Evolutionary conservation across 306 rosid genomes (phyloP).

Genomic region (Sicyos edulis): DNA sequence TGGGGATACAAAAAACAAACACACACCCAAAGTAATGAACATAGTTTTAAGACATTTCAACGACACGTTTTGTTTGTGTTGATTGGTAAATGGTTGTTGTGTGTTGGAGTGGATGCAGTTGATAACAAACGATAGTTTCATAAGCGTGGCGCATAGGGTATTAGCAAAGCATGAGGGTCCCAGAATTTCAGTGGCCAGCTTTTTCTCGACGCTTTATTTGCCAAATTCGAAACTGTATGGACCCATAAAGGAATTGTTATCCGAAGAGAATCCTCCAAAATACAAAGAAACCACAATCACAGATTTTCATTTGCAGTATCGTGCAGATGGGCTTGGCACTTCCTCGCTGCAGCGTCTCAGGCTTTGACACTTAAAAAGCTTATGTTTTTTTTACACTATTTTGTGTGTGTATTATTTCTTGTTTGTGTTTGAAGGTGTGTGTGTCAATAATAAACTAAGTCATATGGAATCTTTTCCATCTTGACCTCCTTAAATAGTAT

Average conservation of each 20-base stretch:
- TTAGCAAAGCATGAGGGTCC: slow-evolving; percentile 26
- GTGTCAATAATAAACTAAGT: too few relatives aligned
- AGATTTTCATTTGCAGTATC: neutral
- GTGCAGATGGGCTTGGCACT: neutral
- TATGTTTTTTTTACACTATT: too few relatives aligned
- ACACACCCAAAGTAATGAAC: too few relatives aligned
- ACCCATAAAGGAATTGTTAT: slow-evolving; percentile 53
- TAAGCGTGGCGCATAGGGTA: slow-evolving; percentile 29
- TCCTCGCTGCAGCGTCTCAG: neutral
- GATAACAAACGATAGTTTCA: slow-evolving; percentile 32
- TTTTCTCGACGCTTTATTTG: neutral
- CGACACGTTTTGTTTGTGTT: too few relatives aligned
- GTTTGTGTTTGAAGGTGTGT: too few relatives aligned
- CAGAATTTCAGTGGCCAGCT: slow-evolving; percentile 23
- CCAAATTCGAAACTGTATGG: slow-evolving; percentile 30
- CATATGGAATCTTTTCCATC: too few relatives aligned
- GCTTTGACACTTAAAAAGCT: neutral
- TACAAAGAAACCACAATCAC: slow-evolving; percentile 27
- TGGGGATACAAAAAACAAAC: too few relatives aligned
- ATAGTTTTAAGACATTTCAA: too few relatives aligned
- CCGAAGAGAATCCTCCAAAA: slow-evolving; percentile 44
- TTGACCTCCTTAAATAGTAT: too few relatives aligned
- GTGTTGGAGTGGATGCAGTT: slow-evolving; percentile 20
- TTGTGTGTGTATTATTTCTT: too few relatives aligned
- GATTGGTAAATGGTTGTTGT: too few relatives aligned